Percentiles rank a stretch among this genome's conserved stretches.
Evolutionary conservation across 257 asterid genomes (phyloP).

Genomic region (Scutellaria galericulata): DNA sequence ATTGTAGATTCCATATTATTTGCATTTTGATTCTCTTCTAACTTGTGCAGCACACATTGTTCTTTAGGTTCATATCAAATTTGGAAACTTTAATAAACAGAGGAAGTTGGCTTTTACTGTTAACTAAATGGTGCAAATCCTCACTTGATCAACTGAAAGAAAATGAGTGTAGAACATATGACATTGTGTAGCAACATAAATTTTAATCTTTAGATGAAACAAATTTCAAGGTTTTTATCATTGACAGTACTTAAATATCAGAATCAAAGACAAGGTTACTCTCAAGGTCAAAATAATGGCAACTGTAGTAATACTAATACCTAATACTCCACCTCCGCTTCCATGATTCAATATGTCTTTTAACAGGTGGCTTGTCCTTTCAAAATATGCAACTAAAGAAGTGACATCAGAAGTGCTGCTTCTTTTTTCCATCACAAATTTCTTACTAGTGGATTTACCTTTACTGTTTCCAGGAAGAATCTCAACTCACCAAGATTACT

Average conservation of each 20-base stretch:
- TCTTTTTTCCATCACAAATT: background rate
- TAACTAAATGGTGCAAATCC: background rate
- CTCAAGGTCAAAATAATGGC: background rate
- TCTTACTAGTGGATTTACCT: slow-evolving; percentile 6
- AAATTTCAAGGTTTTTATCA: background rate
- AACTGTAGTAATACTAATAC: background rate
- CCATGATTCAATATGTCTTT: slow-evolving; percentile 13
- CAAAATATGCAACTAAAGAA: slow-evolving; percentile 5
- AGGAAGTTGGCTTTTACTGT: background rate
- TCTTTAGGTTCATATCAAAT: background rate
- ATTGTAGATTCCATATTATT: background rate
- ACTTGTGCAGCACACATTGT: background rate
- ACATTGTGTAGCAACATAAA: background rate
- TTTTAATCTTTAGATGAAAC: background rate
- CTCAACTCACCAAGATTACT: slow-evolving; percentile 89
- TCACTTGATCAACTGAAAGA: background rate
- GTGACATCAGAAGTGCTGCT: background rate
- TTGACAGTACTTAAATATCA: background rate
- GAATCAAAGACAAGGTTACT: slow-evolving; percentile 1
- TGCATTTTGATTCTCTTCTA: slow-evolving; percentile 4
- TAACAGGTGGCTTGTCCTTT: background rate
- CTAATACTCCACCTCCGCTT: too few species aligned
- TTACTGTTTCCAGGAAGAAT: slow-evolving; percentile 76
- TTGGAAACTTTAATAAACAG: background rate
- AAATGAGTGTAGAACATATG: background rate